Conservation (phyloP, 495 filamentous ascomycete species). For the Penicillium roqueforti region DNA sequence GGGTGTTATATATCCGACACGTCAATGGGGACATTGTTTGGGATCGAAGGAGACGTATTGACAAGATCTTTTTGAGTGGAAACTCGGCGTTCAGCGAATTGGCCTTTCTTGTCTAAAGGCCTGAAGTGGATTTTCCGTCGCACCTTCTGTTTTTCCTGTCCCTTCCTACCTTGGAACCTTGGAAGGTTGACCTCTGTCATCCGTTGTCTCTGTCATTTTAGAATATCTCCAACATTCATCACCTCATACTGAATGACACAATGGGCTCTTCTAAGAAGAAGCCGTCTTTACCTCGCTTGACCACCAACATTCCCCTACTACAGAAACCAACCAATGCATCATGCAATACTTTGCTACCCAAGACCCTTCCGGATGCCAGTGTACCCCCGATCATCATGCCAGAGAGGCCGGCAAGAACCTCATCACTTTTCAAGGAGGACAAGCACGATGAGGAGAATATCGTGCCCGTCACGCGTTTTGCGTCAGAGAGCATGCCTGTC, state of each 20-base stretch:
- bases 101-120: constrained; percentile 27
- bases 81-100: constrained; percentile 38
- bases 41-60: constrained; percentile 54
- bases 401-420: constrained; percentile 6
- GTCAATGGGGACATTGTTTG: constrained; percentile 49
- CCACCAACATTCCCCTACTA: constrained; percentile 8
- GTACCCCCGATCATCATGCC: constrained; percentile 2
- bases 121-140: constrained; percentile 2
- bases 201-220: neutral
- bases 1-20: constrained; percentile 67
- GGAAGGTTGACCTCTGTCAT: neutral
- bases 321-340: neutral
- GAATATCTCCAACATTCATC: neutral
- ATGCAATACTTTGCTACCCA: constrained; percentile 3
- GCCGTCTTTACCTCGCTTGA: constrained; percentile 17
- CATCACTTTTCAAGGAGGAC: constrained; percentile 28
- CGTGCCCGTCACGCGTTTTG: constrained; percentile 3
- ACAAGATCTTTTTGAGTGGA: constrained; percentile 56
- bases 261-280: constrained; percentile 19
- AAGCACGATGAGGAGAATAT: constrained; percentile 26
- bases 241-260: neutral
- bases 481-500: constrained; percentile 13
- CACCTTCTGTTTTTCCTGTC: constrained; percentile 6
- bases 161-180: neutral
- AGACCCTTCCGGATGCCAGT: neutral